Percentiles rank a stretch among this genome's conserved stretches.
These are phyloP conservation scores for Phytophthora pluvialis DNA, from an alignment of 352 stramenopile genomes.

Conservation along the genomic window DNA sequence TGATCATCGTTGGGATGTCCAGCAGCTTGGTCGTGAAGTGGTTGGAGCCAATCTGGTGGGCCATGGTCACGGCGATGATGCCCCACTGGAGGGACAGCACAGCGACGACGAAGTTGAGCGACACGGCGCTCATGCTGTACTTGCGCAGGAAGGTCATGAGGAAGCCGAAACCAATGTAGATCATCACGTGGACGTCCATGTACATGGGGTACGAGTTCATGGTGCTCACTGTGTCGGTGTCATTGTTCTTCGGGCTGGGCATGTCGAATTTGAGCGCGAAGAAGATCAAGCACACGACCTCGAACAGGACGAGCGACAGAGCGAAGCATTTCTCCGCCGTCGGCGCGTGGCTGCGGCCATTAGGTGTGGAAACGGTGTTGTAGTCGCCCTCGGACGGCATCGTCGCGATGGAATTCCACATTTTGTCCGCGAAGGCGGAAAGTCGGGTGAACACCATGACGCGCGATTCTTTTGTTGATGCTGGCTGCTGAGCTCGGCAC, in stretches of 20 bases:
- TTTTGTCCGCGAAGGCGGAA: constrained; percentile 15
- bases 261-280: constrained; percentile 30
- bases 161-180: constrained; percentile 89
- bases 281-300: constrained; percentile 25
- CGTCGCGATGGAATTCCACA: constrained; percentile 21
- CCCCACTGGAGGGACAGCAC: constrained; percentile 73
- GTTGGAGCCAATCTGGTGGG: constrained; percentile 53
- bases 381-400: constrained; percentile 18
- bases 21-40: constrained; percentile 59
- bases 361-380: constrained; percentile 16
- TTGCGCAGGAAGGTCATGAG: constrained; percentile 90
- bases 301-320: constrained; percentile 15
- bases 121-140: constrained; percentile 81
- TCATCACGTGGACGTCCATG: constrained; percentile 87
- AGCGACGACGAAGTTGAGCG: constrained; percentile 82
- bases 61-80: constrained; percentile 69
- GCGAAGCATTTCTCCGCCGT: constrained; percentile 18
- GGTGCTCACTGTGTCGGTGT: constrained; percentile 10
- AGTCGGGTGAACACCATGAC: constrained; percentile 24
- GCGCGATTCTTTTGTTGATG: not conserved
- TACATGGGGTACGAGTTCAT: constrained; percentile 49
- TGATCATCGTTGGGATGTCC: constrained; percentile 70
- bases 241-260: constrained; percentile 16
- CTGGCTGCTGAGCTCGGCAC: constrained; percentile 3
- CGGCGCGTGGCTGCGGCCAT: not conserved